Conservation (phyloP, 352 stramenopile species). For the Phytophthora fragariae region DNA sequence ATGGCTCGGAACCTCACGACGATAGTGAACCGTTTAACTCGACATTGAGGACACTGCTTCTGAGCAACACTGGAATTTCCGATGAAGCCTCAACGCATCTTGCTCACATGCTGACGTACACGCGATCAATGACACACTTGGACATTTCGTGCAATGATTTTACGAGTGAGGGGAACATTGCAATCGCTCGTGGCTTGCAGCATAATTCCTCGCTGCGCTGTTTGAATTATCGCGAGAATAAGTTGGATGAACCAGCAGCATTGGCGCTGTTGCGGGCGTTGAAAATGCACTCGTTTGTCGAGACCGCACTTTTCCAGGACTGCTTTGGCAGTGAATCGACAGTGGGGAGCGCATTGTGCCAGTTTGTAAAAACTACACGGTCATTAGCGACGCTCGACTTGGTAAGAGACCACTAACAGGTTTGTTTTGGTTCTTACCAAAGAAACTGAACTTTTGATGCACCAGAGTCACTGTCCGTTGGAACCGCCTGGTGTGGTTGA, state of each 20-base stretch:
- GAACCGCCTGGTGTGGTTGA: constrained; percentile 67
- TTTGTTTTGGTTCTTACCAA: background rate
- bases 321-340: constrained; percentile 52
- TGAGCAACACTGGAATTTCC: constrained; percentile 71
- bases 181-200: constrained; percentile 56
- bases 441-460: background rate
- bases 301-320: constrained; percentile 62
- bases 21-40: constrained; percentile 62
- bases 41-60: constrained; percentile 58
- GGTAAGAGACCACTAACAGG: constrained; percentile 31
- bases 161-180: constrained; percentile 38
- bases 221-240: constrained; percentile 73
- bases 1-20: constrained; percentile 14
- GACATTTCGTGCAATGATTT: constrained; percentile 67
- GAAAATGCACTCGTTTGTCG: constrained; percentile 42
- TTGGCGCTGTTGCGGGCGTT: constrained; percentile 49
- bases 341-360: constrained; percentile 42
- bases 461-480: constrained; percentile 68
- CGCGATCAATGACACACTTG: constrained; percentile 59
- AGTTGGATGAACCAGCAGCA: constrained; percentile 47
- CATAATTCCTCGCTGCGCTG: constrained; percentile 54
- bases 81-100: constrained; percentile 57
- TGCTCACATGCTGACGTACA: constrained; percentile 53
- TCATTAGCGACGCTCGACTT: constrained; percentile 62
- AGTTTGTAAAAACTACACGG: constrained; percentile 35